These are phyloP conservation scores for Mycena chlorophos DNA, from an alignment of 768 basidiomycete species.

Conservation along the genomic window DNA sequence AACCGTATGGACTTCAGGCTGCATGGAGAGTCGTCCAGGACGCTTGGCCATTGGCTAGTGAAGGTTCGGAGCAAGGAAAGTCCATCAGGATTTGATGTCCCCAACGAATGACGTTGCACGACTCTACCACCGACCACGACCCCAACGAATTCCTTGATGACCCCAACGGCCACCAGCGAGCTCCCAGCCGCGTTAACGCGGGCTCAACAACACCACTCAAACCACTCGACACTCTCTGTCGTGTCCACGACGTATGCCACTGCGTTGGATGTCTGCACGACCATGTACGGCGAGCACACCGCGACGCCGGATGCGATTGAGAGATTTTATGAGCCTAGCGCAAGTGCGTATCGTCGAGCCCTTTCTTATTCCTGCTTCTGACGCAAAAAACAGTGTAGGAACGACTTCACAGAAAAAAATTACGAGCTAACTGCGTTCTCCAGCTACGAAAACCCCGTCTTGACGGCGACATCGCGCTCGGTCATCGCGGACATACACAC, in stretches of 20 bases:
- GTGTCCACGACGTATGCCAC: slow-evolving; percentile 49
- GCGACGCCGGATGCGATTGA: slow-evolving; percentile 54
- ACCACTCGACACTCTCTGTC: slow-evolving; percentile 37
- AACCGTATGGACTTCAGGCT: too few species aligned
- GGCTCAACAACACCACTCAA: slow-evolving; percentile 10
- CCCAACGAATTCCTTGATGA: neutral
- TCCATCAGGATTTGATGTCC: neutral
- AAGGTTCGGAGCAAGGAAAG: too few species aligned
- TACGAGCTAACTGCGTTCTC: slow-evolving; percentile 18
- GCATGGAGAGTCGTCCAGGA: too few species aligned
- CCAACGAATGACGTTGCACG: neutral
- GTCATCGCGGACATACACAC: slow-evolving; percentile 72
- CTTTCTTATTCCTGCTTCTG: slow-evolving; percentile 6
- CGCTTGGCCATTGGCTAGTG: too few species aligned
- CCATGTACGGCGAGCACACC: slow-evolving; percentile 62
- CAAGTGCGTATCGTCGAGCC: slow-evolving; percentile 47
- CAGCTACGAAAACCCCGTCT: slow-evolving; percentile 78
- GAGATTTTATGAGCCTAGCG: slow-evolving; percentile 70
- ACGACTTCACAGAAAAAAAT: slow-evolving; percentile 26
- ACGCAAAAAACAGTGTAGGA: slow-evolving; percentile 35
- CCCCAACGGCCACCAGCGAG: neutral
- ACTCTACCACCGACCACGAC: neutral
- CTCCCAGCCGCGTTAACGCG: neutral
- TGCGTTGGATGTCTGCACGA: slow-evolving; percentile 68
- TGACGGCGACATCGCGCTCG: slow-evolving; percentile 73